These are phyloP conservation scores for Fusarium sp. DNA, from an alignment of 2,329 filamentous ascomycete species.

Conservation along the genomic window DNA sequence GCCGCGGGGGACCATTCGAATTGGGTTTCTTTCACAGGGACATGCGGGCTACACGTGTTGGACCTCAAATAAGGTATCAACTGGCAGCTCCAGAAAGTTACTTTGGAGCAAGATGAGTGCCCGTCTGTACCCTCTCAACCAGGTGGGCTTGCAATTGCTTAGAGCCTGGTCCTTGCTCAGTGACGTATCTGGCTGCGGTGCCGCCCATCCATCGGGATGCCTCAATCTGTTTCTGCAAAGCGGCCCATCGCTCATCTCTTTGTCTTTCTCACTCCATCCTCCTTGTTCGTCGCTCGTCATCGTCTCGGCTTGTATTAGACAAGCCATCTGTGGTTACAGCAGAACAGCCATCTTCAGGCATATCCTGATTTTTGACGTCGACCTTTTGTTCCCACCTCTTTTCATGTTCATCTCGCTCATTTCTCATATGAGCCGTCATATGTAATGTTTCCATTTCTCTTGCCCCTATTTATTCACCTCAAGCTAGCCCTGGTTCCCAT, in stretches of 20 bases:
- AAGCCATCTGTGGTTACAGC: background rate
- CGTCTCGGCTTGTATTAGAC: constrained; percentile 7
- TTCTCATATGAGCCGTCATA: constrained; percentile 25
- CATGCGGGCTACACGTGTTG: constrained; percentile 20
- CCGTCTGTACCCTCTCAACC: background rate
- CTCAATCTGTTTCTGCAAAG: constrained; percentile 39
- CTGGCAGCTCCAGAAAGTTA: constrained; percentile 7
- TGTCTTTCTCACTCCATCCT: constrained; percentile 14
- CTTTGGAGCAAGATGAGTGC: constrained; percentile 21
- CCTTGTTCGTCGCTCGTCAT: constrained; percentile 24
- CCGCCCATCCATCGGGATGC: constrained; percentile 39
- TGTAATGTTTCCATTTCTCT: constrained; percentile 31
- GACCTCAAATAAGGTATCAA: background rate
- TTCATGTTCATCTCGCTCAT: constrained; percentile 26
- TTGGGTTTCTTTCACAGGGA: constrained; percentile 21
- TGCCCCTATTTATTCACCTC: constrained; percentile 34
- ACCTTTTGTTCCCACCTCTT: constrained; percentile 10
- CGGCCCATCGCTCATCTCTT: constrained; percentile 34
- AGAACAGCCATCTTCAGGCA: constrained; percentile 7
- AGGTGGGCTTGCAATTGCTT: background rate
- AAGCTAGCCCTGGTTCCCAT: constrained; percentile 30
- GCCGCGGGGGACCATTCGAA: constrained; percentile 29
- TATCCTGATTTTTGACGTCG: background rate
- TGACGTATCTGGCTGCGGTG: constrained; percentile 47
- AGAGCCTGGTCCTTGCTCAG: constrained; percentile 35